phyloP scores from a whole-genome alignment of 2,329 filamentous ascomycete species.

The Bisporella sp. region DNA sequence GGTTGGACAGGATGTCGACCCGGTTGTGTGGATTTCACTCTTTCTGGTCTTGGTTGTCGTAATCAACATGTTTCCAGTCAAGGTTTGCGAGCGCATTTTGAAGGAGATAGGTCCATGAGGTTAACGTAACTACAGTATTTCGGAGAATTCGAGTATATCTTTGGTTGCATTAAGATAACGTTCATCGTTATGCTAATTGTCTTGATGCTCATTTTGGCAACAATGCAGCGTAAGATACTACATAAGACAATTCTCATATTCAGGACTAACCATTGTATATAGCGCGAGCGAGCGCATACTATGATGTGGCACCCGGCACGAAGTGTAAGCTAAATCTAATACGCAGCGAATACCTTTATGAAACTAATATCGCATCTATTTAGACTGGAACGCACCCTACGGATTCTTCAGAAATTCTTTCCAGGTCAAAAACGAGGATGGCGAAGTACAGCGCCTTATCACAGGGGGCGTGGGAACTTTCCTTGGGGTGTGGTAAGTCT shows the following conservation, averaged over 20 bases:
- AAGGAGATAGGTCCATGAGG: no score
- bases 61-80: conserved; percentile 32
- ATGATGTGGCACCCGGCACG: conserved; percentile 28
- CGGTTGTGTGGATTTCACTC: conserved; percentile 32
- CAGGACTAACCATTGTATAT: conserved; percentile 4
- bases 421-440: conserved; percentile 26
- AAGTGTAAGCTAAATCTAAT: conserved; percentile 25
- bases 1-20: conserved; percentile 29
- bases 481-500: conserved; percentile 31
- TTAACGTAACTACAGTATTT: conserved; percentile 12
- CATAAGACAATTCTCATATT: neutral
- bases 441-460: conserved; percentile 25
- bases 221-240: conserved; percentile 27
- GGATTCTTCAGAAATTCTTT: conserved; percentile 31
- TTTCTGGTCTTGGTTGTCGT: conserved; percentile 29
- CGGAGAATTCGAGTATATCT: conserved; percentile 33
- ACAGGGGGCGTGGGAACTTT: conserved; percentile 30
- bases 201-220: conserved; percentile 32
- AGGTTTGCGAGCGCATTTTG: conserved; percentile 16
- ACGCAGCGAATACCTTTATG: neutral
- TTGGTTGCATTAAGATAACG: conserved; percentile 31
- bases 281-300: conserved; percentile 32
- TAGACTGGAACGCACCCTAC: conserved; percentile 31
- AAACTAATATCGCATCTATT: neutral
- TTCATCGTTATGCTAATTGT: conserved; percentile 31